phyloP scores from a whole-genome alignment of 768 basidiomycete genomes.

The Pleurotus cornucopiae region DNA sequence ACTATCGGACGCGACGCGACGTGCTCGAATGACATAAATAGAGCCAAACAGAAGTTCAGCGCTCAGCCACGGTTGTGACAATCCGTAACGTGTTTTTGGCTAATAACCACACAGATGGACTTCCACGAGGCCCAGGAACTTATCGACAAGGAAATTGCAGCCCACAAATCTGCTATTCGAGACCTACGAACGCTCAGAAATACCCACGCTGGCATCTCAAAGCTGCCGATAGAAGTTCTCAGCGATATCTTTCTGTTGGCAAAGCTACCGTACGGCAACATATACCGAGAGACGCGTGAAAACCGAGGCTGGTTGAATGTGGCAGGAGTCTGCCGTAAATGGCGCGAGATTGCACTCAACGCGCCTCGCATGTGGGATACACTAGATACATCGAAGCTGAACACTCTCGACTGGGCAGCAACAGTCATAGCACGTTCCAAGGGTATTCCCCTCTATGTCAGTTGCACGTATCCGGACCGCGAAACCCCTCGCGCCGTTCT shows the following conservation, averaged over 20 bases:
- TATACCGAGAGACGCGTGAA: background rate
- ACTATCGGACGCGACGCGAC: too few relatives aligned
- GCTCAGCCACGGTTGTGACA: too few relatives aligned
- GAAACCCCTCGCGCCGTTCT: too few relatives aligned
- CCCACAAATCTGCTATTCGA: background rate
- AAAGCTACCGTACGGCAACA: background rate
- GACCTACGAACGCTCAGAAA: background rate
- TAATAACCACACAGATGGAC: too few relatives aligned
- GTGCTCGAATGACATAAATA: too few relatives aligned
- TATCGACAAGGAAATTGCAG: background rate
- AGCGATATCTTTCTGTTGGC: background rate
- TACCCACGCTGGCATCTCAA: background rate
- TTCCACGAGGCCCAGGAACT: too few relatives aligned
- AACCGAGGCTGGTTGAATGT: background rate
- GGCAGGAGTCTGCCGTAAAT: background rate
- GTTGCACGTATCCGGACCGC: background rate
- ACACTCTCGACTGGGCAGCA: background rate
- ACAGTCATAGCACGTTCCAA: background rate
- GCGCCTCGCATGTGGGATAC: background rate
- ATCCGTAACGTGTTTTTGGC: too few relatives aligned
- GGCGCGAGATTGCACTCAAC: background rate
- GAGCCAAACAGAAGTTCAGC: too few relatives aligned
- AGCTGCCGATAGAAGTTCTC: background rate
- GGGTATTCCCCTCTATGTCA: background rate
- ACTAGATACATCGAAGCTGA: background rate